Conservation (phyloP, 1,284 basidiomycete genomes). For the Taiwanofungus camphoratus region DNA sequence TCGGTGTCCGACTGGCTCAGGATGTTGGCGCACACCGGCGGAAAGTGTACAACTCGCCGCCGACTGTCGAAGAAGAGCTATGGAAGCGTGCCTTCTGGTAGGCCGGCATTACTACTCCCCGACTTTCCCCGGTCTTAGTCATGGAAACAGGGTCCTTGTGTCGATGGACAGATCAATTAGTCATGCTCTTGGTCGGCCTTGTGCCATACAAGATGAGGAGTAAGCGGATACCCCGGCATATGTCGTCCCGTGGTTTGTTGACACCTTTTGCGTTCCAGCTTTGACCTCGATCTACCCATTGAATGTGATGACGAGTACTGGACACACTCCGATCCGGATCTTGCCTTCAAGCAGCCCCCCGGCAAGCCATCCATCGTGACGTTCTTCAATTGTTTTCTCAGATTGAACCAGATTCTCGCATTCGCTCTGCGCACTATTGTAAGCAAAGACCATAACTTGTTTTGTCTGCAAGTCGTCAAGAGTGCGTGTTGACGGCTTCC, state of each 20-base stretch:
- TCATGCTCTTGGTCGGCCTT: constrained; percentile 71
- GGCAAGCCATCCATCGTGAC: constrained; percentile 39
- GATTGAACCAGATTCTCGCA: constrained; percentile 52
- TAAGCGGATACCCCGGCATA: constrained; percentile 33
- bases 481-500: neutral
- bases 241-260: neutral
- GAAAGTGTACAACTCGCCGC: constrained; percentile 27
- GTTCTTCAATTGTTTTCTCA: constrained; percentile 47
- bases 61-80: constrained; percentile 37
- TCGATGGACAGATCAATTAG: constrained; percentile 61
- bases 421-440: constrained; percentile 53
- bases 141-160: constrained; percentile 48
- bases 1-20: constrained; percentile 46
- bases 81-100: constrained; percentile 75
- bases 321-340: constrained; percentile 37
- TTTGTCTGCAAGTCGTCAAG: neutral
- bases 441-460: constrained; percentile 17
- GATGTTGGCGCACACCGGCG: constrained; percentile 41
- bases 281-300: constrained; percentile 56
- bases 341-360: constrained; percentile 41
- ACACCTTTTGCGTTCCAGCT: constrained; percentile 26
- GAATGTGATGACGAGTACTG: constrained; percentile 66
- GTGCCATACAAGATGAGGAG: constrained; percentile 85
- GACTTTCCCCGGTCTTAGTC: neutral
- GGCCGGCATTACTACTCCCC: constrained; percentile 2